A percentile compares a stretch with the other conserved stretches of the same genome.
These are phyloP conservation scores for Neurospora sp. DNA, from an alignment of 495 filamentous ascomycete genomes.

Conservation along the genomic window DNA sequence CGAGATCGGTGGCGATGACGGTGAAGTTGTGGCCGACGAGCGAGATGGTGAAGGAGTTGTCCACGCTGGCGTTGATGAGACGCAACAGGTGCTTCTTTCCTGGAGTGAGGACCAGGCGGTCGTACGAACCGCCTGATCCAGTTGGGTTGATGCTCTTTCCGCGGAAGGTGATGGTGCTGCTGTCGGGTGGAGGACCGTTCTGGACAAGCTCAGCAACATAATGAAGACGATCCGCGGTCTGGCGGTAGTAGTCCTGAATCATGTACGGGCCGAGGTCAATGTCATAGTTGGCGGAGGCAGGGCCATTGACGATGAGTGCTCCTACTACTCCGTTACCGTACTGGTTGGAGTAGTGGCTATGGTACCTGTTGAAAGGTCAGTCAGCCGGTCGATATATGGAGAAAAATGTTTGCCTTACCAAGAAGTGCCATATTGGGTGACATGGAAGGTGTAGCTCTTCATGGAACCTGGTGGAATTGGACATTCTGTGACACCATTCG, in stretches of 20 bases:
- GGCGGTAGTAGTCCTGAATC: constrained; percentile 40
- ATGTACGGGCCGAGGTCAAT: constrained; percentile 40
- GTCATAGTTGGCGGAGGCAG: constrained; percentile 40
- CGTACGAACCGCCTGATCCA: constrained; percentile 22
- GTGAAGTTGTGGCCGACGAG: constrained; percentile 46
- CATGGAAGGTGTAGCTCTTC: constrained; percentile 21
- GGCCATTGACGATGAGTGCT: constrained; percentile 38
- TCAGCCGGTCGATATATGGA: neutral
- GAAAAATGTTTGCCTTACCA: constrained; percentile 30
- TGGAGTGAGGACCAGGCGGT: constrained; percentile 25
- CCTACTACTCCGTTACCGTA: constrained; percentile 42
- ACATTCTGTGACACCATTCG: constrained; percentile 38
- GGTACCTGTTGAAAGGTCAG: constrained; percentile 23
- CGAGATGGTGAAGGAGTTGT: constrained; percentile 38
- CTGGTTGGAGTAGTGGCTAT: constrained; percentile 50
- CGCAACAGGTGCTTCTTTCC: constrained; percentile 44
- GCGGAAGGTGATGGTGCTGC: constrained; percentile 25
- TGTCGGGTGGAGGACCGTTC: constrained; percentile 17
- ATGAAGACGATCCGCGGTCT: constrained; percentile 19
- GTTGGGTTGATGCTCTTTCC: constrained; percentile 30
- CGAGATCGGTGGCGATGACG: constrained; percentile 43
- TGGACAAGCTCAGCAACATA: constrained; percentile 9
- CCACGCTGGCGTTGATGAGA: constrained; percentile 46
- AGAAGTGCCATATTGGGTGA: constrained; percentile 42
- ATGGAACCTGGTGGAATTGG: constrained; percentile 34